Conservation (phyloP, 495 filamentous ascomycete species). For the Aspergillus wentii region DNA sequence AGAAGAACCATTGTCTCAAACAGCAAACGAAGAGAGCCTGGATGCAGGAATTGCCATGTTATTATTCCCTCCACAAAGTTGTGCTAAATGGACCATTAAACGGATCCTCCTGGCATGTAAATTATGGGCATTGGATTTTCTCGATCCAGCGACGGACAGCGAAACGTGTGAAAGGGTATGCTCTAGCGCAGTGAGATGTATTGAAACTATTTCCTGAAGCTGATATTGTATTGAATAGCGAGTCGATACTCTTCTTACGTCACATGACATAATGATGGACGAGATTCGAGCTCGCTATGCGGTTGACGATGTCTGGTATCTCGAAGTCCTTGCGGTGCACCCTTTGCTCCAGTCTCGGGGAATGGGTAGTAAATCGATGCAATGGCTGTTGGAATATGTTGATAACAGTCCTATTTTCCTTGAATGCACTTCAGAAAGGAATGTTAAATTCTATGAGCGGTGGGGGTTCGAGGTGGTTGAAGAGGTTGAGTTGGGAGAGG, state of each 20-base stretch:
- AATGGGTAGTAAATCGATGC: slow-evolving; percentile 15
- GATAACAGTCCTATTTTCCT: slow-evolving; percentile 13
- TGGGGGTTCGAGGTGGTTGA: slow-evolving; percentile 21
- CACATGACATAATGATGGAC: slow-evolving; percentile 7
- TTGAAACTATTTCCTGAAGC: no score
- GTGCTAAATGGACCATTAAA: slow-evolving; percentile 10
- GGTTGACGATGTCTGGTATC: slow-evolving; percentile 18
- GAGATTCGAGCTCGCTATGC: slow-evolving; percentile 7
- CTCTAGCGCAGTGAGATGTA: no score
- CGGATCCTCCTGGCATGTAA: slow-evolving; percentile 10
- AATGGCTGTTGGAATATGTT: slow-evolving; percentile 9
- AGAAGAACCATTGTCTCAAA: no score
- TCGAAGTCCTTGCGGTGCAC: slow-evolving; percentile 27
- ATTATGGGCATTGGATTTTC: slow-evolving; percentile 14
- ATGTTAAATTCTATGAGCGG: slow-evolving; percentile 21
- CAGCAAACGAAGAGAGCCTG: background rate
- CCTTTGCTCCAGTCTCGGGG: slow-evolving; percentile 22
- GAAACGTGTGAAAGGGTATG: slow-evolving; percentile 14
- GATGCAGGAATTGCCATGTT: slow-evolving; percentile 20
- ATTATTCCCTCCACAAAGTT: slow-evolving; percentile 15
- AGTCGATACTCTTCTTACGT: slow-evolving; percentile 10
- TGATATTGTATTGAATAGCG: no score
- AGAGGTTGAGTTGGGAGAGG: slow-evolving; percentile 18
- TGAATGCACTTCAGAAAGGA: slow-evolving; percentile 20
- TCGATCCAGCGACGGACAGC: slow-evolving; percentile 12